A percentile compares a stretch with the other conserved stretches of the same genome.
phyloP scores from a whole-genome alignment of 345 rosid species.

The Arabidopsis arenosa region DNA sequence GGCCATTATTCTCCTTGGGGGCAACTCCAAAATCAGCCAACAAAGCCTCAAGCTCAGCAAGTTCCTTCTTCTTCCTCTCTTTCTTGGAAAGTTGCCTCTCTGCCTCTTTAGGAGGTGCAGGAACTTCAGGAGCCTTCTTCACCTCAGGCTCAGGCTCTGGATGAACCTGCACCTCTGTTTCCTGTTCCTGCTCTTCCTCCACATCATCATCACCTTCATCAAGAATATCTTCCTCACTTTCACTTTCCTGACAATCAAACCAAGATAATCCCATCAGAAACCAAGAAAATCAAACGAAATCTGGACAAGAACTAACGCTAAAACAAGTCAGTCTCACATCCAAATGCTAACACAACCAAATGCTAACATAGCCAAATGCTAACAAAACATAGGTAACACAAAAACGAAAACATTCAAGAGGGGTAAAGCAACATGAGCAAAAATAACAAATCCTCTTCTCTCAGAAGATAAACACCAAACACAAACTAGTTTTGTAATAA shows the following conservation, averaged over 20 bases:
- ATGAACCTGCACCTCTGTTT: constrained; percentile 53
- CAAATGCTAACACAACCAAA: not conserved
- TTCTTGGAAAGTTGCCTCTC: constrained; percentile 93
- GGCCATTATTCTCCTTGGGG: constrained; percentile 55
- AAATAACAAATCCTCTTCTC: not conserved
- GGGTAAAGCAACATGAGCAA: not conserved
- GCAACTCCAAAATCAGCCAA: constrained; percentile 75
- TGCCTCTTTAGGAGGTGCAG: constrained; percentile 65
- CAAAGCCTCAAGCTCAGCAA: constrained; percentile 89
- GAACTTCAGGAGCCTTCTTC: constrained; percentile 57
- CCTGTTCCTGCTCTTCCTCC: constrained; percentile 77
- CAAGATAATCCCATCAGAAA: constrained; percentile 15
- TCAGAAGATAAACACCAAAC: not conserved
- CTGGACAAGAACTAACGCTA: not conserved
- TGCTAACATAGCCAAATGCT: not conserved
- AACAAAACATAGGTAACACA: not conserved
- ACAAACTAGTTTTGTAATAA: not conserved
- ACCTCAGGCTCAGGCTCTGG: constrained; percentile 57
- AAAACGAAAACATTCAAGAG: not conserved
- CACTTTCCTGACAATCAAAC: constrained; percentile 67
- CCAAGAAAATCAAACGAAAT: not conserved
- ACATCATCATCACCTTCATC: constrained; percentile 83
- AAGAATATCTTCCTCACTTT: constrained; percentile 81
- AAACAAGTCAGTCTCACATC: not conserved
- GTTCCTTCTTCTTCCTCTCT: constrained; percentile 87